These are phyloP conservation scores for Lactarius akahatsu DNA, from an alignment of 768 basidiomycete species.

Conservation along the genomic window DNA sequence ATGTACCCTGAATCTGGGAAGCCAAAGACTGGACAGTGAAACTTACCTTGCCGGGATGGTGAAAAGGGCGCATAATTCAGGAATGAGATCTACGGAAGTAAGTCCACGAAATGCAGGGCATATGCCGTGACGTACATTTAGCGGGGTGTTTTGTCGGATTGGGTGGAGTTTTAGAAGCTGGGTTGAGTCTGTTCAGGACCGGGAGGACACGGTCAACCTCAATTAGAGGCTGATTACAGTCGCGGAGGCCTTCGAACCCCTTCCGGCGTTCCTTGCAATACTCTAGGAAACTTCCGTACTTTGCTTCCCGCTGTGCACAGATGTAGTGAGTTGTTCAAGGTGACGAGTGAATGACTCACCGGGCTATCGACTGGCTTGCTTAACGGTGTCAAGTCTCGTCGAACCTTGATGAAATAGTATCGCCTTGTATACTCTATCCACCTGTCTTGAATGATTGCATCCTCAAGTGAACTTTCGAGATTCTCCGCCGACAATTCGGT, in stretches of 20 bases:
- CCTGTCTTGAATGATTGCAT: slow-evolving; percentile 72
- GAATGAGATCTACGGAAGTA: slow-evolving; percentile 35
- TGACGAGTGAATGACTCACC: slow-evolving; percentile 41
- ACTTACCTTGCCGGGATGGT: slow-evolving; percentile 70
- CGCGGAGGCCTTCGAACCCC: slow-evolving; percentile 58
- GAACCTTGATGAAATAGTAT: slow-evolving; percentile 55
- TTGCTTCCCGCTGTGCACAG: slow-evolving; percentile 53
- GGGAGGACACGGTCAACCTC: slow-evolving; percentile 58
- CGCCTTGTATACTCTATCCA: slow-evolving; percentile 73
- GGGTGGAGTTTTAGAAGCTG: slow-evolving; percentile 44
- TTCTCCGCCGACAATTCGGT: slow-evolving; percentile 45
- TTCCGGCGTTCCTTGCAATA: slow-evolving; percentile 63
- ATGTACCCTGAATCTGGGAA: background rate
- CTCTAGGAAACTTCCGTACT: slow-evolving; percentile 60
- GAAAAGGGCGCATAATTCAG: slow-evolving; percentile 74
- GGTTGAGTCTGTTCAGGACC: slow-evolving; percentile 59
- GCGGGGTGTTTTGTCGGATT: slow-evolving; percentile 43
- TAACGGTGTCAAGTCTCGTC: slow-evolving; percentile 69
- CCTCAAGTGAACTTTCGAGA: slow-evolving; percentile 42
- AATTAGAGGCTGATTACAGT: slow-evolving; percentile 68
- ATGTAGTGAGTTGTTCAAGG: slow-evolving; percentile 13
- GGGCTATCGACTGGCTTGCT: slow-evolving; percentile 65
- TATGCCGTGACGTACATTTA: slow-evolving; percentile 52
- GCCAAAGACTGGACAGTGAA: background rate
- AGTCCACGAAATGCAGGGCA: background rate